Base-by-base conservation (phyloP, 1,284 basidiomycete species). In the Microbotryum violaceum region DNA sequence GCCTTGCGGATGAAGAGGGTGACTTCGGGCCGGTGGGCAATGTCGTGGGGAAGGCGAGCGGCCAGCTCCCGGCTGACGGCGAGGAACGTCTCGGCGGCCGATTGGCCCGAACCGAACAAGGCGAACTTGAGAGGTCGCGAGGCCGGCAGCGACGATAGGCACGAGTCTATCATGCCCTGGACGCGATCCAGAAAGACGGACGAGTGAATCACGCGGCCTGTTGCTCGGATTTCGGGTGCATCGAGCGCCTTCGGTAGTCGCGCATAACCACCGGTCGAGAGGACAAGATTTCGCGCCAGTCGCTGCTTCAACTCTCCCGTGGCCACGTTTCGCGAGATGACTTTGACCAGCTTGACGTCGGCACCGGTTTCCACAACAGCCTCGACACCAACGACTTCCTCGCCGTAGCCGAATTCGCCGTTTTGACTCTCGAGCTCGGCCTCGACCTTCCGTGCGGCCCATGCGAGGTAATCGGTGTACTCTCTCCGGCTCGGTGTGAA, bases 1-100 rank as follows among this genome's bases (percentile, higher is more conserved):
- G 81, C 81, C 67, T 79, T 79, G 18, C 81, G 79, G 63, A 83
- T 79, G 63, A 84, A 77, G 72, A 84, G 77, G 56, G 83, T 79
- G 51, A 84, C 68, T 58, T 80, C 77, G 9, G 76, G 75, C 46
- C 78, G 77, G 4, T 63, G 56, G 46, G 12, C 48, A 27, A 31
- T n/a, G 47, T 21, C 49, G n/a, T 25, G 51, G 2, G 62, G 58
- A 6, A 65, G 59, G 27, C 59, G 47, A 2, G 54, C 45, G 2
- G 64, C 60, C 18, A 69, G 55, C 20, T 52, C 49, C 7, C 46
- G 29, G 16, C 67, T 63, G 25, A 83, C 72, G 61, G 82, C 78
- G 57, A 83, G 75, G 63, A 66, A 72, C 45, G 60, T 67, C 46
- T 71, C 64, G 29, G 69, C 63, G 10, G 62, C 64, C 12, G 67